A percentile compares a stretch with the other conserved stretches of the same genome.
phyloP scores from a whole-genome alignment of 495 filamentous ascomycete species.

The Penicillium roqueforti region DNA sequence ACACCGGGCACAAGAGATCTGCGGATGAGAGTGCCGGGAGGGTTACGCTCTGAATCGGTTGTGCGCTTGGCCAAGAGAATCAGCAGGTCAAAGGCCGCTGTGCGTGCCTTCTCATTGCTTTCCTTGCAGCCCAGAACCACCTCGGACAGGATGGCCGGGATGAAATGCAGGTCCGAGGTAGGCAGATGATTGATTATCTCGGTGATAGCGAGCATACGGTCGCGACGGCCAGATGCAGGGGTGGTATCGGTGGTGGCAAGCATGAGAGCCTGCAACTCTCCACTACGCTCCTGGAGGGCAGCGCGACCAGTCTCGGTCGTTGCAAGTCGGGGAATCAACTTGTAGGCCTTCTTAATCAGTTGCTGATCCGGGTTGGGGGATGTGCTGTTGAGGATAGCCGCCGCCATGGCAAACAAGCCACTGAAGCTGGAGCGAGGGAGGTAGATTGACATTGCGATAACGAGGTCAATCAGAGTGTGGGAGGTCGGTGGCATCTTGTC shows the following conservation, averaged over 20 bases:
- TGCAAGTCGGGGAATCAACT: conserved; percentile 84
- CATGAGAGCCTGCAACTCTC: conserved; percentile 74
- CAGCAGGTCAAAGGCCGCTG: conserved; percentile 83
- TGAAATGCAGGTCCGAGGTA: conserved; percentile 75
- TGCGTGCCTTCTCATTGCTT: conserved; percentile 88
- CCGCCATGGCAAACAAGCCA: conserved; percentile 76
- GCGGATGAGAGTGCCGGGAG: conserved; percentile 66
- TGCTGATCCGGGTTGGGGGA: conserved; percentile 63
- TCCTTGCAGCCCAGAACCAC: conserved; percentile 94
- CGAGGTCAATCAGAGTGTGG: conserved; percentile 92
- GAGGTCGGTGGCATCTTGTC: conserved; percentile 85
- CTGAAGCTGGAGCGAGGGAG: conserved; percentile 78
- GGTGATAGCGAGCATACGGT: conserved; percentile 78
- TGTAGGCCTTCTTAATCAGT: conserved; percentile 99
- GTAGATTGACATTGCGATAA: conserved; percentile 93
- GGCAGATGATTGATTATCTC: conserved; percentile 75
- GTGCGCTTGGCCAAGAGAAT: conserved; percentile 84
- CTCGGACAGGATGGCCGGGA: conserved; percentile 85
- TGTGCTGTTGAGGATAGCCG: conserved; percentile 65
- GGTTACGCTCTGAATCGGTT: conserved; percentile 47
- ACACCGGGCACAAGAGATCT: conserved; percentile 84
- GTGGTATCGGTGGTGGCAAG: conserved; percentile 74
- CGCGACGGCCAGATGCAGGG: conserved; percentile 74
- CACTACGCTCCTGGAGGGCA: conserved; percentile 66
- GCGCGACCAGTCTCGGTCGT: conserved; percentile 67